Evolutionary conservation across 2,329 filamentous ascomycete species (phyloP).

Genomic region (Davidsoniella virescens): DNA sequence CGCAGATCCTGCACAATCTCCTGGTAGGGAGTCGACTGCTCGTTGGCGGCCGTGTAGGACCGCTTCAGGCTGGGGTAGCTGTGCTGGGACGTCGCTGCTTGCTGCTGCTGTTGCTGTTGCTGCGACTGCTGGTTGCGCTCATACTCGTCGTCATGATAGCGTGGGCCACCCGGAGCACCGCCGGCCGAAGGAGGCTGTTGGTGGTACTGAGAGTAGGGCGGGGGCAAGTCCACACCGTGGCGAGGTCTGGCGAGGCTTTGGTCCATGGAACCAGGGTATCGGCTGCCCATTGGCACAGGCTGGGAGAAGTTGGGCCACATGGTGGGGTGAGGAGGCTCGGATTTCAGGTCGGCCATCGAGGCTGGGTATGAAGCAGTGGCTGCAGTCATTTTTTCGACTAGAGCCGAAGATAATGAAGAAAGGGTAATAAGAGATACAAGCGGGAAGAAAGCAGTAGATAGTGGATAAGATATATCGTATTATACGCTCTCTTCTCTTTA

Average conservation of each 20-base stretch:
- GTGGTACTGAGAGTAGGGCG: slow-evolving; percentile 35
- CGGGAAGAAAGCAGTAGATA: too few relatives aligned
- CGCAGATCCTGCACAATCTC: slow-evolving; percentile 45
- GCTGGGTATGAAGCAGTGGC: slow-evolving; percentile 10
- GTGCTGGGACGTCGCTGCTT: slow-evolving; percentile 31
- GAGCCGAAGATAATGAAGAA: too few relatives aligned
- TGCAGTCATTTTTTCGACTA: slow-evolving; percentile 4
- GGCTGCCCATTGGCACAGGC: slow-evolving; percentile 33
- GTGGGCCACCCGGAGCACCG: not conserved
- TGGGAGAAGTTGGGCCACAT: slow-evolving; percentile 44
- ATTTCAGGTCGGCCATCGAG: slow-evolving; percentile 45
- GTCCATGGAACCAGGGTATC: slow-evolving; percentile 32
- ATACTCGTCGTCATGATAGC: slow-evolving; percentile 26
- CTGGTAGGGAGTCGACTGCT: slow-evolving; percentile 34
- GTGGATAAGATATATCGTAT: too few relatives aligned
- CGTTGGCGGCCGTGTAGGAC: slow-evolving; percentile 35
- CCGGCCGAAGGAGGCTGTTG: slow-evolving; percentile 1
- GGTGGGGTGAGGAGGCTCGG: slow-evolving; percentile 38
- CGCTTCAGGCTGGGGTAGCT: slow-evolving; percentile 41
- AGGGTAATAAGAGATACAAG: too few relatives aligned
- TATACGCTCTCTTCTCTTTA: too few relatives aligned
- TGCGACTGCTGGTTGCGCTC: slow-evolving; percentile 22
- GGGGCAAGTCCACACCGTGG: slow-evolving; percentile 23
- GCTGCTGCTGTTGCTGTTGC: slow-evolving; percentile 34
- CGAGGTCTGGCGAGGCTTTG: slow-evolving; percentile 28